Evolutionary conservation across 352 stramenopile genomes (phyloP).

Genomic region (Phytophthora pinifolia): DNA sequence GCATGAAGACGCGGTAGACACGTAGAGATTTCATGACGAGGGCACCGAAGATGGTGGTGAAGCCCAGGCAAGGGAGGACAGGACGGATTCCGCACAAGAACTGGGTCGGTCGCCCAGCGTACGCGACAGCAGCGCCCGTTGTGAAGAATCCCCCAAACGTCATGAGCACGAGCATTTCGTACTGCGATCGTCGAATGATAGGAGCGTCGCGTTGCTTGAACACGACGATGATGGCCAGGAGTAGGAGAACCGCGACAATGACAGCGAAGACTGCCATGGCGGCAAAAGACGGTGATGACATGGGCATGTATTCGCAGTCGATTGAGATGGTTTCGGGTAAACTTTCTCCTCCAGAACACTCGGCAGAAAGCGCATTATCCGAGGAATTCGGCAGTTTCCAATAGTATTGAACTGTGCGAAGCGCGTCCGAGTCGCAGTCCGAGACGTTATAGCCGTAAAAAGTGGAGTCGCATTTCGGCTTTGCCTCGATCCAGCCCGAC

Average conservation of each 20-base stretch:
- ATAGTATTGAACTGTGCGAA: constrained; percentile 32
- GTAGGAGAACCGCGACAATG: constrained; percentile 20
- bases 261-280: constrained; percentile 9
- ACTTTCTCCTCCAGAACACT: constrained; percentile 28
- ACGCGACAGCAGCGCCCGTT: constrained; percentile 28
- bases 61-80: constrained; percentile 36
- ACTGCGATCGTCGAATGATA: constrained; percentile 53
- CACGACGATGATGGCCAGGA: constrained; percentile 26
- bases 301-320: constrained; percentile 44
- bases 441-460: constrained; percentile 48
- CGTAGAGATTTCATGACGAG: constrained; percentile 53
- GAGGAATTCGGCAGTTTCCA: constrained; percentile 36
- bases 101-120: constrained; percentile 31
- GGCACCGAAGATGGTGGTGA: constrained; percentile 48
- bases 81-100: constrained; percentile 37
- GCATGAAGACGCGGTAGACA: constrained; percentile 60
- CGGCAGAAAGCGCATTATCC: constrained; percentile 19
- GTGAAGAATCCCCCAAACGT: constrained; percentile 41
- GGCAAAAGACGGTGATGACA: constrained; percentile 21
- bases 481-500: constrained; percentile 34
- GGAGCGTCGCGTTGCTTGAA: constrained; percentile 32
- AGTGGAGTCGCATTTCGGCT: constrained; percentile 37
- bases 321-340: constrained; percentile 28
- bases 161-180: constrained; percentile 45
- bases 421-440: constrained; percentile 27